Conservation (phyloP, 2,329 filamentous ascomycete genomes). For the Tolypocladium inflatum region DNA sequence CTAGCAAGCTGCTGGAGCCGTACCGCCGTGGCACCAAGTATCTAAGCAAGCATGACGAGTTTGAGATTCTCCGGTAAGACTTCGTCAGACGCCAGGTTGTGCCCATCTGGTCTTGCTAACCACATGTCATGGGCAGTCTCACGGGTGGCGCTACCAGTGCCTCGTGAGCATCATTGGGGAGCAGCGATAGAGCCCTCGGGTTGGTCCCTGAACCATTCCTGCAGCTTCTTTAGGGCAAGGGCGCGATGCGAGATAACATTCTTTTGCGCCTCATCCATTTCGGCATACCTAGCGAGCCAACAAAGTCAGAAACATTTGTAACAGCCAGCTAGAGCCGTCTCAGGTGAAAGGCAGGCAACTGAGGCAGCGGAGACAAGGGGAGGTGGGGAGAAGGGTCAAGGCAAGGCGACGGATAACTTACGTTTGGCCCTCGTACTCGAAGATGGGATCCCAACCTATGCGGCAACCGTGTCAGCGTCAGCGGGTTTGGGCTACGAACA, state of each 20-base stretch:
- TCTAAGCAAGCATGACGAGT: conserved; percentile 61
- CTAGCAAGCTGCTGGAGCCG: conserved; percentile 46
- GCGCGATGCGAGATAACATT: conserved; percentile 89
- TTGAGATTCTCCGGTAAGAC: conserved; percentile 66
- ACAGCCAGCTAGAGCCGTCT: not conserved
- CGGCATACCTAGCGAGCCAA: conserved; percentile 56
- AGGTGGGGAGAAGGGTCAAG: not conserved
- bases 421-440: conserved; percentile 87
- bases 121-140: not conserved
- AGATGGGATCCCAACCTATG: conserved; percentile 89
- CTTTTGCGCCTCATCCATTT: conserved; percentile 84
- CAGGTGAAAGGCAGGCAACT: no score
- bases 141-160: not conserved
- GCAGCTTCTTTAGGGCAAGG: conserved; percentile 79
- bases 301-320: not conserved
- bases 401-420: conserved; percentile 22
- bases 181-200: not conserved
- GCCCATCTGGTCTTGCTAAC: not conserved
- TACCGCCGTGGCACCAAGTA: conserved; percentile 66
- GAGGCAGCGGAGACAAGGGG: not conserved
- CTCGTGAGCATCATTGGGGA: conserved; percentile 8
- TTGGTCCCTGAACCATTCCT: conserved; percentile 59
- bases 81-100: not conserved
- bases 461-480: not conserved
- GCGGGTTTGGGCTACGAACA: not conserved